Base-by-base conservation (phyloP, 2,329 filamentous ascomycete species). In the Aspergillus sp. region DNA sequence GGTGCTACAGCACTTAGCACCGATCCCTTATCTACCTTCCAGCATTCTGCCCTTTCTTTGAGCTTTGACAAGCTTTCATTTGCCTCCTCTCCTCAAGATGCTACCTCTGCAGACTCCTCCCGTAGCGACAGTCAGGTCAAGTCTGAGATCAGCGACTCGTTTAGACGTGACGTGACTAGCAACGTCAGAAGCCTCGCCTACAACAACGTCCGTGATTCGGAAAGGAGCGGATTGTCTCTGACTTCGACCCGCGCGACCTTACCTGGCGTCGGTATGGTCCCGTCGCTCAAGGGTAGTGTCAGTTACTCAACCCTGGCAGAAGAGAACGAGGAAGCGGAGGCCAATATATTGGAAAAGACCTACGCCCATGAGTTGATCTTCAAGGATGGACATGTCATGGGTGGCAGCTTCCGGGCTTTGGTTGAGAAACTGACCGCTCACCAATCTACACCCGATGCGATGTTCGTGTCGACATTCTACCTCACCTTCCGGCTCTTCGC, bases 401-500 rank as follows among this genome's bases (percentile, higher is more conserved):
- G 95, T 47, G 95, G 95, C 14, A 96, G 92, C 3, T 82, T 99
- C 12, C 86, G 90, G 5, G 95, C 95, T 2, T 80, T 99, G 27
- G 89, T 99, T n/a, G 95, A 99, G 79, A 88, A 92, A 61, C 84
- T 99, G 43, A 98, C 95, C 0, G 91, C 90, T 0, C 92, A 96
- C 71, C 91, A 97, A 72, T 90, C 91, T 0, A 96, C 93, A 0
- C 95, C 95, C 0, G 93, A 98, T 70, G 86, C 90, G 17, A 86
- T 90, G 69, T 98, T 98, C 66, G 91, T 96, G 44, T 93, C 91
- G 3, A 91, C 95, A 0, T 98, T 99, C 71, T 98, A 96, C 71
- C 86, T 98, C 24, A 99, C 95, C 0, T 99, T 99, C 78, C 86
- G 95, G 52, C 85, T 96, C 11, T 99, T 99, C 71, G 92, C 91